Percentiles rank a stretch among this genome's conserved stretches.
These are phyloP conservation scores for Nepenthes gracilis DNA, from an alignment of 148 eudicot genomes.

Conservation along the genomic window DNA sequence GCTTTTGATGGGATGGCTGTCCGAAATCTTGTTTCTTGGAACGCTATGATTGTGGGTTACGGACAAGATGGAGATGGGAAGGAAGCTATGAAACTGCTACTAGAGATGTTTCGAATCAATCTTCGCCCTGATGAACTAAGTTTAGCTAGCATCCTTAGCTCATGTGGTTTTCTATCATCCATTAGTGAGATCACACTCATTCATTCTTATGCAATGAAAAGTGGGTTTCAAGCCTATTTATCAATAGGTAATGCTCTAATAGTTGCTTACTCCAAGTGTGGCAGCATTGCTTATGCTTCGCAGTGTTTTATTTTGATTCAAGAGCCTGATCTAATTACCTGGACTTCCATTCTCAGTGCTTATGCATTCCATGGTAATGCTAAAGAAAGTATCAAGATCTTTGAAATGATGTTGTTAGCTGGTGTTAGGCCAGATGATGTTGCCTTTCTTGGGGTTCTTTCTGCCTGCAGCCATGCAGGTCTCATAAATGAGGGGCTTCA, in stretches of 20 bases:
- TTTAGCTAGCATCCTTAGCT: slow-evolving; percentile 45
- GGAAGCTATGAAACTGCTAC: slow-evolving; percentile 36
- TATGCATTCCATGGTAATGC: slow-evolving; percentile 46
- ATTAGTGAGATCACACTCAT: slow-evolving; percentile 22
- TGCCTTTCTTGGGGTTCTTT: slow-evolving; percentile 51
- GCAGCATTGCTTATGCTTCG: slow-evolving; percentile 30
- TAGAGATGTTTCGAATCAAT: slow-evolving; percentile 27
- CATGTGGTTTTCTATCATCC: slow-evolving; percentile 36
- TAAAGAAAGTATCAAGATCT: slow-evolving; percentile 31
- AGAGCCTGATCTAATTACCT: slow-evolving; percentile 43
- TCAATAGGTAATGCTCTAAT: slow-evolving; percentile 48
- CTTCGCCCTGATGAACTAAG: slow-evolving; percentile 46
- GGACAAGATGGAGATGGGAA: slow-evolving; percentile 30
- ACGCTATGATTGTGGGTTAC: slow-evolving; percentile 62
- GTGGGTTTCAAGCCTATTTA: slow-evolving; percentile 22
- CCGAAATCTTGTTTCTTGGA: slow-evolving; percentile 58
- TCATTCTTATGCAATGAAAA: slow-evolving; percentile 36
- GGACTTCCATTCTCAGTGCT: slow-evolving; percentile 56
- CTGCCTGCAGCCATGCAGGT: slow-evolving; percentile 70
- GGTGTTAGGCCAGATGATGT: slow-evolving; percentile 39
- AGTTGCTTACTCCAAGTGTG: slow-evolving; percentile 53
- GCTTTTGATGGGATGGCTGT: slow-evolving; percentile 38
- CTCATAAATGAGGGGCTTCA: slow-evolving; percentile 37
- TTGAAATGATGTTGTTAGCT: slow-evolving; percentile 33
- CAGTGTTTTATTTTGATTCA: slow-evolving; percentile 28